These are phyloP conservation scores for Chaetomiaceae sp. DNA, from an alignment of 2,329 filamentous ascomycete species.

Conservation along the genomic window DNA sequence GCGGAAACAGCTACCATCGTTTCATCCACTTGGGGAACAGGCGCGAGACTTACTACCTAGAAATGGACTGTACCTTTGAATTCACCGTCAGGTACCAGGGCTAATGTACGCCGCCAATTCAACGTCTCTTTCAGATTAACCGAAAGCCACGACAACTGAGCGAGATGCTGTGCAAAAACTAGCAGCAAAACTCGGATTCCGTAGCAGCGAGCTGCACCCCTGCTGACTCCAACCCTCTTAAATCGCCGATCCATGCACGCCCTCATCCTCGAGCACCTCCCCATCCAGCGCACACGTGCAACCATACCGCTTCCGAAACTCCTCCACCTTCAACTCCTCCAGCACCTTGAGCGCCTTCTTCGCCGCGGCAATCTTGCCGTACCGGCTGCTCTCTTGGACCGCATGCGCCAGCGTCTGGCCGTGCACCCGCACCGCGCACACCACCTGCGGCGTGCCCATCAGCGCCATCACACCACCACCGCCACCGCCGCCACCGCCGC, in stretches of 20 bases:
- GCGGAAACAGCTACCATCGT: too few species aligned
- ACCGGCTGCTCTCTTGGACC: constrained; percentile 57
- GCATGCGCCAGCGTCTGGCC: constrained; percentile 58
- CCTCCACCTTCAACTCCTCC: constrained; percentile 39
- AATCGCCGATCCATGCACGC: constrained; percentile 14
- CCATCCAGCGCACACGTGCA: constrained; percentile 53
- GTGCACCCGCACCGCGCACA: constrained; percentile 74
- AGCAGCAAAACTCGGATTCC: too few species aligned
- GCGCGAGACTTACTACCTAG: too few species aligned
- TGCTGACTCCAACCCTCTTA: background rate
- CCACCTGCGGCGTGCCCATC: constrained; percentile 41
- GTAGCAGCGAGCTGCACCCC: too few species aligned
- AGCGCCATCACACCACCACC: background rate
- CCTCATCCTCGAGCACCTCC: constrained; percentile 9
- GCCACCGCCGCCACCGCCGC: constrained; percentile 22
- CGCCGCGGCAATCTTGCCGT: constrained; percentile 66
- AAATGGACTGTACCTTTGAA: too few species aligned
- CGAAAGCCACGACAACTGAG: too few species aligned
- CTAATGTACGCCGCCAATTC: too few species aligned
- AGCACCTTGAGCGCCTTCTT: constrained; percentile 49
- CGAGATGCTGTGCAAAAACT: too few species aligned
- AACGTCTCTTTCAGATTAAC: too few species aligned
- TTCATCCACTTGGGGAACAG: too few species aligned
- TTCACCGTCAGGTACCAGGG: too few species aligned
- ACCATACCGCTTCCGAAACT: constrained; percentile 54